These are phyloP conservation scores for Laetiporus sulphureus DNA, from an alignment of 1,284 basidiomycete genomes.

Conservation along the genomic window DNA sequence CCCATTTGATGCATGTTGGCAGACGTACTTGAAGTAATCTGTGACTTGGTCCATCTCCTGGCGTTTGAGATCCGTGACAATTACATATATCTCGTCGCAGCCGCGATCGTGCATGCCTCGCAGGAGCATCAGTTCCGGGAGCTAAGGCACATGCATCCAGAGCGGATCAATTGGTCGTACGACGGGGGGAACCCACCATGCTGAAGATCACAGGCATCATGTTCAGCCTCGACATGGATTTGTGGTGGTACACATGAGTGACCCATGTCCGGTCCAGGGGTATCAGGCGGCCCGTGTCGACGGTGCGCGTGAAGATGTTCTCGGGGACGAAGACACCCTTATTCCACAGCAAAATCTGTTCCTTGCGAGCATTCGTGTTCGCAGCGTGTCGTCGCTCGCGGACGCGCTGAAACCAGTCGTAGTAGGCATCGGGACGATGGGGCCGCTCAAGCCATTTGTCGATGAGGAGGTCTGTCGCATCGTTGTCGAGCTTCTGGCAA, in stretches of 20 bases:
- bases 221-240: slow-evolving; percentile 60
- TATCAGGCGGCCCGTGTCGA: slow-evolving; percentile 67
- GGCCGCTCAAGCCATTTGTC: slow-evolving; percentile 66
- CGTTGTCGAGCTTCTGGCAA: slow-evolving; percentile 66
- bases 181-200: slow-evolving; percentile 40
- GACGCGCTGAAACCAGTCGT: slow-evolving; percentile 66
- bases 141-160: slow-evolving; percentile 35
- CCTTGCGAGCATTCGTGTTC: slow-evolving; percentile 32
- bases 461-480: slow-evolving; percentile 66
- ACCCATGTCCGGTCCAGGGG: slow-evolving; percentile 74
- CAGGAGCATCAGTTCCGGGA: slow-evolving; percentile 70
- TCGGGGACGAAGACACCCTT: slow-evolving; percentile 72
- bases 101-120: slow-evolving; percentile 72
- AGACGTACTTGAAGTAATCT: slow-evolving; percentile 68
- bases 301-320: slow-evolving; percentile 68
- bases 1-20: slow-evolving; percentile 51
- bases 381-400: slow-evolving; percentile 52
- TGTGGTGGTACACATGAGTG: slow-evolving; percentile 70
- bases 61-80: slow-evolving; percentile 68
- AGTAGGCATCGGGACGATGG: slow-evolving; percentile 64
- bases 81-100: slow-evolving; percentile 68
- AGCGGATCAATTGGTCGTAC: too few relatives aligned
- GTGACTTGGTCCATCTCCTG: slow-evolving; percentile 73
- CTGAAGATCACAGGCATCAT: slow-evolving; percentile 77
- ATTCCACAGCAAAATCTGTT: slow-evolving; percentile 64